phyloP scores from a whole-genome alignment of 306 rosid genomes.

The Mucuna pruriens region DNA sequence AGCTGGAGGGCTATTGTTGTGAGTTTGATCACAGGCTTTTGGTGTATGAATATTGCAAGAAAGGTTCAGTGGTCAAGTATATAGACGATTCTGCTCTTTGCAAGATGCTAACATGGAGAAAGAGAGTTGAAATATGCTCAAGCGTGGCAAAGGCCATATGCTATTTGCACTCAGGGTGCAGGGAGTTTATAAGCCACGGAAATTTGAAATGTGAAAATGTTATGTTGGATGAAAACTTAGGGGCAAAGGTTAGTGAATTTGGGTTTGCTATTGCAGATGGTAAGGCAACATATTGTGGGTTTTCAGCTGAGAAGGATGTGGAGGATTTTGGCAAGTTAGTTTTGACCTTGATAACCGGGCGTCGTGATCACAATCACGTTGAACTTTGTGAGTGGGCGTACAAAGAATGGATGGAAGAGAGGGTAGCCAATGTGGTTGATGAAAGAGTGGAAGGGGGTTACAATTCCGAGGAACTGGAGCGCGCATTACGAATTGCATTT shows the following conservation, averaged over 20 bases:
- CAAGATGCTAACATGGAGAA: constrained; percentile 71
- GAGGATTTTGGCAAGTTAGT: constrained; percentile 74
- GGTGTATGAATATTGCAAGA: constrained; percentile 63
- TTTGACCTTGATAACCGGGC: constrained; percentile 54
- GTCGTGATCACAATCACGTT: constrained; percentile 13
- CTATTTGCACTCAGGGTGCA: constrained; percentile 72
- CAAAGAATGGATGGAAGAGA: constrained; percentile 66
- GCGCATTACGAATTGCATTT: constrained; percentile 63
- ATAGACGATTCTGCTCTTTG: constrained; percentile 57
- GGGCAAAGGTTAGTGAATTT: constrained; percentile 65
- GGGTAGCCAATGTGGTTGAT: constrained; percentile 55
- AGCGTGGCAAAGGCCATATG: constrained; percentile 67
- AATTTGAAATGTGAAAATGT: constrained; percentile 66
- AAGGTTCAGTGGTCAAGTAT: constrained; percentile 60
- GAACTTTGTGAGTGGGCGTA: constrained; percentile 65
- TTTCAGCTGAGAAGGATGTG: constrained; percentile 66
- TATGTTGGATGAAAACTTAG: constrained; percentile 62
- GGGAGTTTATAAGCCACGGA: constrained; percentile 76
- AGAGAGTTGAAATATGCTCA: constrained; percentile 63
- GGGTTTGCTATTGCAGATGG: constrained; percentile 58
- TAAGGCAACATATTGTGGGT: constrained; percentile 36
- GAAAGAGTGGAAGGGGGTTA: constrained; percentile 51
- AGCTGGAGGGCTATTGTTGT: constrained; percentile 79
- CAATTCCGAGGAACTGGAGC: constrained; percentile 56
- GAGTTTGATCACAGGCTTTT: constrained; percentile 58